Conservation (phyloP, 352 stramenopile species). For the Globisporangium spinosum region DNA sequence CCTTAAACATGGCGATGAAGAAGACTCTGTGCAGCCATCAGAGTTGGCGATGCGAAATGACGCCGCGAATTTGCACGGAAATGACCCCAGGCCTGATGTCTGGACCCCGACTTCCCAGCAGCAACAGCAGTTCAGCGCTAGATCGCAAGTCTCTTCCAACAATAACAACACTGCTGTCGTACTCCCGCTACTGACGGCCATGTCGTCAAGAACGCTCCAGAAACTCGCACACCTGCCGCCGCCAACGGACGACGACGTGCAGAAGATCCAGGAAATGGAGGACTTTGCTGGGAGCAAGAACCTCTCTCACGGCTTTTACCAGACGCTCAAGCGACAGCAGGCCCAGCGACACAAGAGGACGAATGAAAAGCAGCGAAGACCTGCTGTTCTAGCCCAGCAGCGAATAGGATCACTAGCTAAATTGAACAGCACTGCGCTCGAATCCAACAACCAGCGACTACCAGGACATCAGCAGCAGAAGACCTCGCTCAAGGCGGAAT, state of each 20-base stretch:
- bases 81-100: too few relatives aligned
- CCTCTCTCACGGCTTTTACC: constrained; percentile 33
- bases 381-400: not conserved
- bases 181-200: constrained; percentile 42
- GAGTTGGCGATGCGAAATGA: not conserved
- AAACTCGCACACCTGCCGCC: constrained; percentile 38
- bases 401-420: not conserved
- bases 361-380: not conserved
- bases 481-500: not conserved
- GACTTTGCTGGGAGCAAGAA: constrained; percentile 26
- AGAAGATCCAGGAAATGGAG: constrained; percentile 42
- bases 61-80: not conserved
- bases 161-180: not conserved
- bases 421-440: not conserved
- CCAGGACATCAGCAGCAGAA: not conserved
- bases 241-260: constrained; percentile 30
- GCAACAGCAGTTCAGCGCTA: not conserved
- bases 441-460: not conserved
- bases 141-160: not conserved
- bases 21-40: not conserved
- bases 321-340: constrained; percentile 23
- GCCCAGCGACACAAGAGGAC: not conserved
- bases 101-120: not conserved
- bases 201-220: constrained; percentile 46
- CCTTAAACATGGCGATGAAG: not conserved